Conservation (phyloP, 2,329 filamentous ascomycete genomes). For the Fusarium multiceps region DNA sequence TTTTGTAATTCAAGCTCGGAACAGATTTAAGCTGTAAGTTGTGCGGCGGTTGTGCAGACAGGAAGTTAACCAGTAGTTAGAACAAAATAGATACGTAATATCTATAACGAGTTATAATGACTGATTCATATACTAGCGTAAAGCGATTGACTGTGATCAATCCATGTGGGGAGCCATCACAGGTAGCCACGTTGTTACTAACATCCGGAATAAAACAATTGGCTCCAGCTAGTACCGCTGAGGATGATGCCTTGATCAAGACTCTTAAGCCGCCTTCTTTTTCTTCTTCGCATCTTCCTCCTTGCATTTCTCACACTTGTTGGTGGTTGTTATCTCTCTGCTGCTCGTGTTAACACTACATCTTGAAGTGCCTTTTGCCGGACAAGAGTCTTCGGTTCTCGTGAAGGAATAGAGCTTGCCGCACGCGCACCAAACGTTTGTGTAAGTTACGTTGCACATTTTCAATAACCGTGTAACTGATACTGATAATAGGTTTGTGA, state of each 20-base stretch:
- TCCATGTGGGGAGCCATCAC: too few relatives aligned
- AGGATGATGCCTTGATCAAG: not conserved
- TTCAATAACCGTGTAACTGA: not conserved
- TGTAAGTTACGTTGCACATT: not conserved
- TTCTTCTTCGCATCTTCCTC: not conserved
- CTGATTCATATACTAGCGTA: not conserved
- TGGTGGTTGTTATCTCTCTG: not conserved
- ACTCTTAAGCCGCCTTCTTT: not conserved
- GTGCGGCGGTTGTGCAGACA: too few relatives aligned
- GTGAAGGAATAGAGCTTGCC: not conserved
- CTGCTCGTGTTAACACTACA: not conserved
- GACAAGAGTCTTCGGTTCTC: not conserved
- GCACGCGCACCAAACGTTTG: not conserved
- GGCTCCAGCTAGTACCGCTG: not conserved
- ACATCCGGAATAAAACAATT: not conserved
- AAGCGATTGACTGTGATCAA: too few relatives aligned
- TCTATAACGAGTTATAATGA: rapidly evolving
- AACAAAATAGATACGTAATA: not conserved
- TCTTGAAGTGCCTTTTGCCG: not conserved
- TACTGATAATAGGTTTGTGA: too few relatives aligned
- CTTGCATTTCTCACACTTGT: not conserved
- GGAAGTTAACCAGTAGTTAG: rapidly evolving
- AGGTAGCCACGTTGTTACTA: not conserved
- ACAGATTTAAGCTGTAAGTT: not conserved
- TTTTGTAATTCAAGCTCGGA: rapidly evolving